Conservation (phyloP, 2,329 filamentous ascomycete species). For the Fusarium piperis region DNA sequence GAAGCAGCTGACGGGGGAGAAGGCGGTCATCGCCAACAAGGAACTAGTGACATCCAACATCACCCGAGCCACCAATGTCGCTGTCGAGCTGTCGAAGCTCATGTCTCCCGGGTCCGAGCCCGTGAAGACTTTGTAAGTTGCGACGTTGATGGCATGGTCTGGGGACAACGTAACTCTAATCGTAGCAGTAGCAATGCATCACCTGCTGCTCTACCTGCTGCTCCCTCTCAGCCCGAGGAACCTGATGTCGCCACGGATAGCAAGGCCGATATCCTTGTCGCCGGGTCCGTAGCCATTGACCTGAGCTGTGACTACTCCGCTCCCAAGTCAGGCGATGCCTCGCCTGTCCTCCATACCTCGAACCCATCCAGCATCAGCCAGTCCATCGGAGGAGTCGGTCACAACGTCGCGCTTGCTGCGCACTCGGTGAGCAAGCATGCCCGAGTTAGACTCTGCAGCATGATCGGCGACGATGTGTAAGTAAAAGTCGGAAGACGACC, state of each 20-base stretch:
- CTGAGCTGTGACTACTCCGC: conserved; percentile 79
- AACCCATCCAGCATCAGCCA: conserved; percentile 85
- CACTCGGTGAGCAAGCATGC: conserved; percentile 70
- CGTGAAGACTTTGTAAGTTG: conserved; percentile 50
- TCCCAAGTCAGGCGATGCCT: conserved; percentile 40
- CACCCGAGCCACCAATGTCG: conserved; percentile 63
- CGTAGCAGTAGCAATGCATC: conserved; percentile 46
- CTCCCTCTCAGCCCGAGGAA: conserved; percentile 21
- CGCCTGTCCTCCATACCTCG: conserved; percentile 76
- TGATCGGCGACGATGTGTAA: conserved; percentile 81
- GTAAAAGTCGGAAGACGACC: conserved; percentile 33
- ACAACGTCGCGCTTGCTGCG: conserved; percentile 88
- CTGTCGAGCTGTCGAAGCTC: conserved; percentile 62
- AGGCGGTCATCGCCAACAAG: conserved; percentile 78
- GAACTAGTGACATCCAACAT: conserved; percentile 67
- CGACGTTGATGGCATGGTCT: conserved; percentile 30
- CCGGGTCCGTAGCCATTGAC: conserved; percentile 90
- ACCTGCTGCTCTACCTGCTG: conserved; percentile 27
- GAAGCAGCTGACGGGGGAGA: conserved; percentile 77
- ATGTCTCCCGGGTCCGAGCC: conserved; percentile 45
- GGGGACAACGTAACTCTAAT: conserved; percentile 48
- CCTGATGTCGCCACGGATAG: conserved; percentile 18
- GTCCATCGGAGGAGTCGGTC: conserved; percentile 88
- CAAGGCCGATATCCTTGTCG: conserved; percentile 78
- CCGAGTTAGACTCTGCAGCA: conserved; percentile 79